phyloP scores from a whole-genome alignment of 164 flowering plant species.

The Annona squamosa region DNA sequence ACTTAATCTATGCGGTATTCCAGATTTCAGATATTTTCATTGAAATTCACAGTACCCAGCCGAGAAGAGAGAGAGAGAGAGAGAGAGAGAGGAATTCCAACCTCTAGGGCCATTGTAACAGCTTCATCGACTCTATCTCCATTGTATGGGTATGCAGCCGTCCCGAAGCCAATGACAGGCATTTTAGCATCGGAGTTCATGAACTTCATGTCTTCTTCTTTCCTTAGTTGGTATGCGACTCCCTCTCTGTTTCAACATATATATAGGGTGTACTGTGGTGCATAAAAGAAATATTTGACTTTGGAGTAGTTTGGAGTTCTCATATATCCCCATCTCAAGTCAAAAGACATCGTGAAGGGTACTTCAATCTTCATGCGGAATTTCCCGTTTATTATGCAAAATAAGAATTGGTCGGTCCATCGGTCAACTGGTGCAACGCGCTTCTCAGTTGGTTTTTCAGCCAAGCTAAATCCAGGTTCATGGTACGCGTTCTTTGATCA shows the following conservation, averaged over 20 bases:
- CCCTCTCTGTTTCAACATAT: background rate
- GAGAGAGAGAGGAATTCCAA: conserved; percentile 9
- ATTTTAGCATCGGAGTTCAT: conserved; percentile 34
- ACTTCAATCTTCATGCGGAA: background rate
- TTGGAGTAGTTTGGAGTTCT: background rate
- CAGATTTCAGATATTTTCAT: no score
- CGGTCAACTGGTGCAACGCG: background rate
- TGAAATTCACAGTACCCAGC: no score
- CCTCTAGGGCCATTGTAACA: conserved; percentile 51
- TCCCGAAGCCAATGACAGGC: conserved; percentile 62
- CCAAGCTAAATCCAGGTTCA: background rate
- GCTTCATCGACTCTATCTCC: conserved; percentile 37
- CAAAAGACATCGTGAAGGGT: background rate
- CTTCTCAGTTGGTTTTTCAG: background rate
- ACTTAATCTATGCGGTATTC: no score
- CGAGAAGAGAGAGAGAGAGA: background rate
- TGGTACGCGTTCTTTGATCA: background rate
- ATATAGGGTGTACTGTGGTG: background rate
- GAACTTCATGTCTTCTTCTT: conserved; percentile 23
- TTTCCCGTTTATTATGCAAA: background rate
- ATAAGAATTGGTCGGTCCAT: background rate
- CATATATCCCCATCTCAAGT: background rate
- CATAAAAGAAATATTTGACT: background rate
- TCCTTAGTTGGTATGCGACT: background rate
- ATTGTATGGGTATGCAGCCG: conserved; percentile 37